Base-by-base conservation (phyloP, 2,329 filamentous ascomycete genomes). In the Fragosphaeria purpurea region DNA sequence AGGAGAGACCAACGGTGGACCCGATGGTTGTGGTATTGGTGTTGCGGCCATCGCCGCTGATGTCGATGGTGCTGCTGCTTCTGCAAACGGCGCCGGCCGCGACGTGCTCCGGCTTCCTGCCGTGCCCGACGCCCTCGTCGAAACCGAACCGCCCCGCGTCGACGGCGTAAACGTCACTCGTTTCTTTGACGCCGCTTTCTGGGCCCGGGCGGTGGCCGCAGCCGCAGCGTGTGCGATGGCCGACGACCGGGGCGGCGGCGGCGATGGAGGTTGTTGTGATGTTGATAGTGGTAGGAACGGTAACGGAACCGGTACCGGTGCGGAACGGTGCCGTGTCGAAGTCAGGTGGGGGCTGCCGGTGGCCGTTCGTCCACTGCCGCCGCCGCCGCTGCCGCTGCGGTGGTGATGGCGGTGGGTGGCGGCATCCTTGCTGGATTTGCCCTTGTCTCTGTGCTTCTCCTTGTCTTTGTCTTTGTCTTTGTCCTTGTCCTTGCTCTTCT, bases 21-120 rank as follows among this genome's bases (percentile, higher is more conserved):
- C 22, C 22, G 22, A 22, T 22, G 22, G 22, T 22, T 22, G 22
- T 22, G 22, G 22, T 22, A 22, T 22, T 22, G 22, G 22, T 22
- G 22, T 22, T 22, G 22, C 22, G 22, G 22, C 22, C 22, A 22
- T 22, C 22, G 22, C 22, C 22, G 22, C 22, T 22, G 22, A 2
- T 22, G 22, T 2, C 3, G 22, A 22, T 53, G 8, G 10, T 53
- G 44, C 44, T 54, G 43, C 52, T 56, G 41, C 38, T 51, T 41
- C 34, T 30, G 12, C 30, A 11, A 31, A 6, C 10, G n/a, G 2
- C n/a, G 35, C 10, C 39, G 34, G 46, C 7, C 41, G 46, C 12
- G 50, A 41, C 13, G 31, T 12, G 5, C 45, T 46, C 22, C 43
- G 50, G 0, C 30, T 40, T 3, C 51, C 37, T 4, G 7, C 9